Percentiles rank a stretch among this genome's conserved stretches.
Evolutionary conservation across 2,329 filamentous ascomycete species (phyloP).

Genomic region (Diaporthe citrichinensis): DNA sequence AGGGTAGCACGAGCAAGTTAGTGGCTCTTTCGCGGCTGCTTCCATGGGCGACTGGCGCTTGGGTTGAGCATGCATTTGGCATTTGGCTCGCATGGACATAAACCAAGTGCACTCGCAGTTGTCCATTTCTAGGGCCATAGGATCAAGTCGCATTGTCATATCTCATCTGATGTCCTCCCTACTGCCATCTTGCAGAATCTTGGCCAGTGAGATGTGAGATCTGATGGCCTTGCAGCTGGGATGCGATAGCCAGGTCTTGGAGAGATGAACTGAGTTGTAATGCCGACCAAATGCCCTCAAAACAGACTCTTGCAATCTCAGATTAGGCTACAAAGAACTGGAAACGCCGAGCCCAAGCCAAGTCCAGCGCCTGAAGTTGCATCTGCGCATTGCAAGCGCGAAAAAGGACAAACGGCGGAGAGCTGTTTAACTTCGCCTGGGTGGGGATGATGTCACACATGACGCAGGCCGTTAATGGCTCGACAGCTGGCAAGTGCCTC

Average conservation of each 20-base stretch:
- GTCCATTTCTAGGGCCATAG: neutral
- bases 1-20: neutral
- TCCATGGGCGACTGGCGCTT: neutral
- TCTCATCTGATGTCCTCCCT: neutral
- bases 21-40: neutral
- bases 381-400: slow-evolving; percentile 1
- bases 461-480: neutral
- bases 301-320: neutral
- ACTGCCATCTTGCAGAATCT: neutral
- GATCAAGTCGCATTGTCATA: neutral
- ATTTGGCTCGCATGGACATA: neutral
- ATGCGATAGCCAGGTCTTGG: neutral
- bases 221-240: neutral
- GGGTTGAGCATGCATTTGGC: no score
- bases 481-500: slow-evolving; percentile 25
- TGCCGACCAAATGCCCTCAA: neutral
- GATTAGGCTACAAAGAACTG: neutral
- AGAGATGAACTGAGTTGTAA: neutral
- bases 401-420: neutral
- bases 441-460: slow-evolving; percentile 28
- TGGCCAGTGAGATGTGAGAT: neutral
- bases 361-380: slow-evolving; percentile 3
- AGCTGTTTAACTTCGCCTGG: neutral
- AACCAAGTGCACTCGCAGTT: neutral
- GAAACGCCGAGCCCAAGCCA: slow-evolving; percentile 15